Evolutionary conservation across 2,329 filamentous ascomycete species (phyloP).

Genomic region (Corniculantispora saksenae): DNA sequence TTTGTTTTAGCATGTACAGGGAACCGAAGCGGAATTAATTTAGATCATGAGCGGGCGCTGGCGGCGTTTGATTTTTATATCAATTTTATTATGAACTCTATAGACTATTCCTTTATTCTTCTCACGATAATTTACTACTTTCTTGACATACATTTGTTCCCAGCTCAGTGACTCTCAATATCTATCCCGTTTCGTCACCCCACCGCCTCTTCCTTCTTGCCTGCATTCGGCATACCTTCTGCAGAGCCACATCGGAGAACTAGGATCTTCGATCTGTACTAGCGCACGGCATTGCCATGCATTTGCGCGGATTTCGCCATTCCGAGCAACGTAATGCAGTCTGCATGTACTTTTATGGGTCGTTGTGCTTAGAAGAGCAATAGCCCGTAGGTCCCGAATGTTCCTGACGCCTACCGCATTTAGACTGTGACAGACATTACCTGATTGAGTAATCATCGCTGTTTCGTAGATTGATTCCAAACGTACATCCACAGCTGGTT

Average conservation of each 20-base stretch:
- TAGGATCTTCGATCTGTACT: not conserved
- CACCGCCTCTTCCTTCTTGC: not conserved
- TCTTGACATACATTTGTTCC: not conserved
- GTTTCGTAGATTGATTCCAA: not conserved
- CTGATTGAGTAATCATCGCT: not conserved
- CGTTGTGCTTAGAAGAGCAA: constrained; percentile 14
- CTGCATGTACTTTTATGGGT: not conserved
- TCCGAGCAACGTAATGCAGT: not conserved
- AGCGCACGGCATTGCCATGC: not conserved
- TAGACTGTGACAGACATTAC: not conserved
- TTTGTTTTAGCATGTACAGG: not conserved
- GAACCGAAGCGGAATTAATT: not conserved
- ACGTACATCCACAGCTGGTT: not conserved
- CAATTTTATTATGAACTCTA: not conserved
- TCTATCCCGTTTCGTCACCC: not conserved
- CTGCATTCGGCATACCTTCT: not conserved
- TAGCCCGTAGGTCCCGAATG: not conserved
- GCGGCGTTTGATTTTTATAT: constrained; percentile 3
- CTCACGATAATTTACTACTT: not conserved
- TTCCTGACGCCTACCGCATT: not conserved
- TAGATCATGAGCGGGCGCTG: constrained; percentile 14
- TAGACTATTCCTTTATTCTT: constrained; percentile 6
- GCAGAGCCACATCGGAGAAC: not conserved
- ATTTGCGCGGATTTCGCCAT: not conserved
- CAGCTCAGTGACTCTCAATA: not conserved